phyloP scores from a whole-genome alignment of 2,329 filamentous ascomycete genomes.

The Atkinsonella hypoxylon region DNA sequence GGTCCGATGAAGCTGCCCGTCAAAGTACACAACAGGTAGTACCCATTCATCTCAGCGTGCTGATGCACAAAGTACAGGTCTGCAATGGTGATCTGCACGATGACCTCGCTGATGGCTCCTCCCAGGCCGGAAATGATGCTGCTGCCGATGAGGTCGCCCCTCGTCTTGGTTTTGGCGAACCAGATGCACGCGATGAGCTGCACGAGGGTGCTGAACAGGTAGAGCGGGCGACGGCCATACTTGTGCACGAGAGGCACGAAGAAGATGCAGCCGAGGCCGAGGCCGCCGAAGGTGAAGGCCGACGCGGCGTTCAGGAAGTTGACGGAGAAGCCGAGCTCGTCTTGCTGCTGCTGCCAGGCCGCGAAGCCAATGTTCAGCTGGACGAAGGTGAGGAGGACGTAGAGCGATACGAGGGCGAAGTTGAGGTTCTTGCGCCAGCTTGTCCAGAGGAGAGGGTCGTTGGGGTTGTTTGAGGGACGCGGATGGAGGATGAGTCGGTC shows the following conservation, averaged over 20 bases:
- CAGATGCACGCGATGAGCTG: constrained; percentile 9
- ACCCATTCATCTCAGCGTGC: constrained; percentile 16
- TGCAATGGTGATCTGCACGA: constrained; percentile 24
- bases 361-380: constrained; percentile 32
- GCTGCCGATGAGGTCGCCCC: constrained; percentile 9
- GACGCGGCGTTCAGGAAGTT: constrained; percentile 14
- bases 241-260: constrained; percentile 23
- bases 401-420: constrained; percentile 43
- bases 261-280: constrained; percentile 22
- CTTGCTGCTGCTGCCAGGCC: constrained; percentile 3
- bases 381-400: constrained; percentile 55
- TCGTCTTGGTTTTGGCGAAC: constrained; percentile 9
- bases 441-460: constrained; percentile 7
- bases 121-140: constrained; percentile 19
- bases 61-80: constrained; percentile 22
- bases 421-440: constrained; percentile 9
- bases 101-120: constrained; percentile 26
- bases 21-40: constrained; percentile 16
- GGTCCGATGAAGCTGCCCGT: constrained; percentile 15
- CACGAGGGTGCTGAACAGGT: constrained; percentile 13
- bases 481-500: constrained; percentile 7
- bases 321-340: constrained; percentile 16
- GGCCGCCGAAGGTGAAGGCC: constrained; percentile 19
- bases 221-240: constrained; percentile 21
- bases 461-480: constrained; percentile 6